These are phyloP conservation scores for Septoria petroselini DNA, from an alignment of 2,329 filamentous ascomycete species.

Conservation along the genomic window DNA sequence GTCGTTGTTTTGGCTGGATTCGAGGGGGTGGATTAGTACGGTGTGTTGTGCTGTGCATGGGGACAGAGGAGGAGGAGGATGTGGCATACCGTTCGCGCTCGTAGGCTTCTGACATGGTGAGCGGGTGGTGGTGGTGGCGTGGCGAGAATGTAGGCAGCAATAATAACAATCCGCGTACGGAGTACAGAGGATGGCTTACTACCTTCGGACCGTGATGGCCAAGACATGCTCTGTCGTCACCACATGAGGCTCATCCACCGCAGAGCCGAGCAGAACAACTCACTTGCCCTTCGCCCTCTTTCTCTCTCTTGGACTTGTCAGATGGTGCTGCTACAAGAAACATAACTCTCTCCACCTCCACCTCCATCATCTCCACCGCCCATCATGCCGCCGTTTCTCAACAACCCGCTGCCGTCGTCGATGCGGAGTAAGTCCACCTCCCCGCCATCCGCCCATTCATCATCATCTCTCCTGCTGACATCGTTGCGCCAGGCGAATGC, in stretches of 20 bases:
- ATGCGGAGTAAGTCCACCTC: conserved; percentile 51
- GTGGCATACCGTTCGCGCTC: conserved; percentile 55
- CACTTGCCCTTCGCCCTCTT: no score
- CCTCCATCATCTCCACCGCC: conserved; percentile 4
- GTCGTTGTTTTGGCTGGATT: conserved; percentile 80
- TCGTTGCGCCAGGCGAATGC: conserved; percentile 70
- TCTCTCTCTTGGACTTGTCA: no score
- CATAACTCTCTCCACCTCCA: background rate
- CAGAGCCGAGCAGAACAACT: no score
- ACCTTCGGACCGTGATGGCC: no score
- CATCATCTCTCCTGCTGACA: background rate
- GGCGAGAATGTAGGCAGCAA: background rate
- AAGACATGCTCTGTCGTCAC: no score
- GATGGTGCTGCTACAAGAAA: no score
- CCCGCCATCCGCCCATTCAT: background rate
- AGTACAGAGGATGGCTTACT: no score
- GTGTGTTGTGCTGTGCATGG: conserved; percentile 7
- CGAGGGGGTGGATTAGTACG: background rate
- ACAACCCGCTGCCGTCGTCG: conserved; percentile 54
- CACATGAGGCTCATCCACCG: no score
- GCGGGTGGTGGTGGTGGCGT: conserved; percentile 8
- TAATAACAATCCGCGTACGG: no score
- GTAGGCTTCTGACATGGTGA: conserved; percentile 56
- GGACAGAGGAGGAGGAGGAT: conserved; percentile 16
- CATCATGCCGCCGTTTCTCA: conserved; percentile 48